These are phyloP conservation scores for Plasmodium adleri DNA, from an alignment of 169 alveolate species.

Conservation along the genomic window DNA sequence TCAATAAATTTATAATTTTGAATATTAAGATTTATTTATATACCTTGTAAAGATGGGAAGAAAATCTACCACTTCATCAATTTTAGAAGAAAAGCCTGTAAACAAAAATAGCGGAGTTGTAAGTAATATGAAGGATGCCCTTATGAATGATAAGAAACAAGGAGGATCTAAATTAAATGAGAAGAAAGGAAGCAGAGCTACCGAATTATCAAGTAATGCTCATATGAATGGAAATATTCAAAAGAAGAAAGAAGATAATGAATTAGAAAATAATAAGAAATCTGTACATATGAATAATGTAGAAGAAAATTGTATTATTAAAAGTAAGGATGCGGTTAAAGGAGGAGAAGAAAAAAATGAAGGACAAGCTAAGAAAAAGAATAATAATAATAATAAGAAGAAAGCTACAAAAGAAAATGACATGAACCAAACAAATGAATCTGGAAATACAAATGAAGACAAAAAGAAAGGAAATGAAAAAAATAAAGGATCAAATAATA, in stretches of 20 bases:
- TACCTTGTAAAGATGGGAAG: conserved; percentile 31
- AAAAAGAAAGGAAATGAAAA: conserved; percentile 5
- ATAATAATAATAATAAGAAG: background rate
- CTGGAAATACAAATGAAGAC: background rate
- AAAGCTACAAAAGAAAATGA: conserved; percentile 2
- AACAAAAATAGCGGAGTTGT: background rate
- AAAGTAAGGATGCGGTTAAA: background rate
- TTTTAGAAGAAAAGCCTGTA: conserved; percentile 11
- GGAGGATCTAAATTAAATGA: conserved; percentile 14
- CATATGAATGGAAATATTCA: conserved; percentile 32
- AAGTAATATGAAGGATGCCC: conserved; percentile 9
- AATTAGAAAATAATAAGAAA: conserved; percentile 23
- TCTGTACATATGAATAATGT: background rate
- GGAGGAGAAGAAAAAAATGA: background rate
- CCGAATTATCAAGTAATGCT: conserved; percentile 13
- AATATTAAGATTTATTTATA: background rate
- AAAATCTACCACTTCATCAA: conserved; percentile 40
- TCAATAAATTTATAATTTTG: background rate
- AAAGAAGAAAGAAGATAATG: conserved; percentile 24
- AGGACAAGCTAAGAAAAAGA: background rate
- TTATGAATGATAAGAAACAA: conserved; percentile 23
- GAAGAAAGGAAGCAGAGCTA: background rate
- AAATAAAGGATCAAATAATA: conserved; percentile 14
- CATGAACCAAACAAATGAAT: background rate
- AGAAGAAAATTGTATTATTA: conserved; percentile 16